Conservation (phyloP, 257 asterid genomes). For the Cordia subcordata region DNA sequence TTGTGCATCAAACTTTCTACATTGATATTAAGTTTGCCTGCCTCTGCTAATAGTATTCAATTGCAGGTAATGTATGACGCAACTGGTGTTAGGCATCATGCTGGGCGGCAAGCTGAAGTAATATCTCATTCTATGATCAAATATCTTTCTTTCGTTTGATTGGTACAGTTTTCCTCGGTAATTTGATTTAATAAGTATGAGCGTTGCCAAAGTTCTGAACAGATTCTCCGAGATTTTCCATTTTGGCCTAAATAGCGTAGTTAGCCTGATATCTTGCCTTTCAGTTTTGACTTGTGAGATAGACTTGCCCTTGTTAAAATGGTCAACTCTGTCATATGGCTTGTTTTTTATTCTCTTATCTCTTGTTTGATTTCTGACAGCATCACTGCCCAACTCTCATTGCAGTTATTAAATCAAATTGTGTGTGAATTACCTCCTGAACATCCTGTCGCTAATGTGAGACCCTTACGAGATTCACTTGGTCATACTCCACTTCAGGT, state of each 20-base stretch:
- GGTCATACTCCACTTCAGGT: conserved; percentile 99
- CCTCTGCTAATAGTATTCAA: background rate
- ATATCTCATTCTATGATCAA: conserved; percentile 22
- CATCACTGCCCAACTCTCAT: background rate
- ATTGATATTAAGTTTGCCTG: background rate
- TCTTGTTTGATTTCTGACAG: background rate
- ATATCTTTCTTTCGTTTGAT: conserved; percentile 6
- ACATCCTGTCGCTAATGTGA: conserved; percentile 90
- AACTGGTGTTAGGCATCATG: conserved; percentile 91
- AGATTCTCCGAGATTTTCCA: too few species aligned
- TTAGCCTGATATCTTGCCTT: too few species aligned
- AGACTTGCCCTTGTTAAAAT: too few species aligned
- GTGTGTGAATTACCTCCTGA: conserved; percentile 99
- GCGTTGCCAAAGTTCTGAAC: background rate
- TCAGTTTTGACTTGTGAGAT: too few species aligned
- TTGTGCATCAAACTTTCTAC: background rate
- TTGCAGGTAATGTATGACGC: conserved; percentile 97
- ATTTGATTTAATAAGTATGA: background rate
- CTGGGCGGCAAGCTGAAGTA: conserved; percentile 99
- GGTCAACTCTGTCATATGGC: background rate
- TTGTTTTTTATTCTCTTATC: background rate
- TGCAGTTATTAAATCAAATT: conserved; percentile 87
- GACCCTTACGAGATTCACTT: conserved; percentile 91
- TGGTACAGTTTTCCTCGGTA: background rate
- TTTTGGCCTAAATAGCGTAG: too few species aligned